Evolutionary conservation across 768 basidiomycete genomes (phyloP), one percentile per base, ranked within the genome.

Genomic region (Pisolithus sp.): DNA sequence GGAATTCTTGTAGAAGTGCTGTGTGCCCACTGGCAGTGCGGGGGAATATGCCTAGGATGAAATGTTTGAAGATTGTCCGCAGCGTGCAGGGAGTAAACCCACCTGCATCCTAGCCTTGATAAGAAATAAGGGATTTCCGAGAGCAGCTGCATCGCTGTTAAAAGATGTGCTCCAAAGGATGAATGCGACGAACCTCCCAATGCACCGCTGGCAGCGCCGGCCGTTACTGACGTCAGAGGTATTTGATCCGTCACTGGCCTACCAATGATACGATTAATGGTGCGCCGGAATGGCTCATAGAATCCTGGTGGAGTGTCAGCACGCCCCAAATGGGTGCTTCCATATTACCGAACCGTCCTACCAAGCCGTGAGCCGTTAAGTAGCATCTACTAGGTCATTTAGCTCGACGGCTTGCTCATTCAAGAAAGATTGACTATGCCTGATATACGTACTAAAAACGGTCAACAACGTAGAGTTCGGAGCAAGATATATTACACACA

Each of bases 81-180:
- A 20, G 3, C 46, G 21, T n/a, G 17, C 13, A 17, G 15, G 7
- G 21, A 43, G 12, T 41, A 15, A 8, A 47, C 59, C 51, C 17
- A 85, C 87, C 77, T 99, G 96, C 88, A 99, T 97, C 42, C 96
- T 82, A 5, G 96, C 96, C 72, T 99, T 99, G 64, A 99, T 83
- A 51, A 99, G 74, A 71, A 96, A 99, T 12, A 96, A 71, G 0
- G 93, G 93, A 66, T 91, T 95, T 39, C 93, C 93, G 40, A 93
- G 68, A 47, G 77, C 75, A 0, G 88, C 88, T 88, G 53, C 37
- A 34, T 36, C 48, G 21, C 18, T 34, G 21, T 24, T 24, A 36
- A 17, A 17, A 28, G 26, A 37, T n/a, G 24, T 20, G 52, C 48
- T 12, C 12, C 37, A 12, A 15, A 26, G 13, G 3, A 10, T 20